Evolutionary conservation across 1,139 yeast genomes (phyloP).

Genomic region (Diutina pseudorugosa): DNA sequence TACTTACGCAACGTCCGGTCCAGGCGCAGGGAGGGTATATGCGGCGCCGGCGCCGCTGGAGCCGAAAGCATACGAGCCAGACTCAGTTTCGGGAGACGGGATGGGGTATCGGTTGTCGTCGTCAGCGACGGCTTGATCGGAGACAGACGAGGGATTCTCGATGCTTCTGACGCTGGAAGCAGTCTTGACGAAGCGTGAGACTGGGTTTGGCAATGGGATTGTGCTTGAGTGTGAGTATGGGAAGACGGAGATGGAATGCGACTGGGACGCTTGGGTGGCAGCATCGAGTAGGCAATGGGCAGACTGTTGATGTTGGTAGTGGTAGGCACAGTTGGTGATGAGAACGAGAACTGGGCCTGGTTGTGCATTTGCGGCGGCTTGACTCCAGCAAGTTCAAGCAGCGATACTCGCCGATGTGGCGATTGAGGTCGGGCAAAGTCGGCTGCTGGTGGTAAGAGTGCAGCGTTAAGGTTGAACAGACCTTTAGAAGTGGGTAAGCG

Average conservation of each 20-base stretch:
- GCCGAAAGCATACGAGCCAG: neutral
- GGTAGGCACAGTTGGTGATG: neutral
- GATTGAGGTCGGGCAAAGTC: neutral
- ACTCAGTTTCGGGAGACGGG: neutral
- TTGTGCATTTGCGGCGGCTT: neutral
- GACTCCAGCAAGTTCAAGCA: conserved; percentile 1
- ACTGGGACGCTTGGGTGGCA: neutral
- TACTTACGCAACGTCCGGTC: neutral
- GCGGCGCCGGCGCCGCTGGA: neutral
- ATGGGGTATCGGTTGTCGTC: neutral
- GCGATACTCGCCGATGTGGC: neutral
- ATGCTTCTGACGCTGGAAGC: neutral
- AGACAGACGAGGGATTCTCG: neutral
- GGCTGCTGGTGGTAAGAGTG: neutral
- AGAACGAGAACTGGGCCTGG: neutral
- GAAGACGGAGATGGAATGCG: neutral
- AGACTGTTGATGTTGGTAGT: neutral
- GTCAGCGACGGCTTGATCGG: neutral
- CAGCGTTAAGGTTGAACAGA: neutral
- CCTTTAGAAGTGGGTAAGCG: neutral
- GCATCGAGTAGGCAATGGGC: neutral
- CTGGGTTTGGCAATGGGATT: too few relatives aligned
- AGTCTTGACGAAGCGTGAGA: neutral
- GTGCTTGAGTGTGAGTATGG: too few relatives aligned
- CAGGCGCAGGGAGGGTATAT: neutral